Conservation (phyloP, 2,329 filamentous ascomycete species). For the Epichloe sylvatica region DNA sequence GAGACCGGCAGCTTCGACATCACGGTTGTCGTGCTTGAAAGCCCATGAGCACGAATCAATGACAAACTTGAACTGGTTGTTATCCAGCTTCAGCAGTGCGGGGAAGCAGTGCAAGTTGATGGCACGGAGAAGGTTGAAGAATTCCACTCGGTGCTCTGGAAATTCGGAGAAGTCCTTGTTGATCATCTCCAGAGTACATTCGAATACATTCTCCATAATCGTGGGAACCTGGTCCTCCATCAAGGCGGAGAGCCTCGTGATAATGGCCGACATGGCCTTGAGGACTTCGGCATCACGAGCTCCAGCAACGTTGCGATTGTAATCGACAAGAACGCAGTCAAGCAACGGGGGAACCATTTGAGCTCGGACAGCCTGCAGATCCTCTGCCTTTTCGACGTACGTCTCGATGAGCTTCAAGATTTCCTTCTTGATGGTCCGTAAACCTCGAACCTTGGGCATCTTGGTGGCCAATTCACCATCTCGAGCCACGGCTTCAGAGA, state of each 20-base stretch:
- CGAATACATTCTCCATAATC: slow-evolving; percentile 97
- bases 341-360: slow-evolving; percentile 94
- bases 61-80: slow-evolving; percentile 96
- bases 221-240: slow-evolving; percentile 98
- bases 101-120: slow-evolving; percentile 98
- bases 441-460: slow-evolving; percentile 87
- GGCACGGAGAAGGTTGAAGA: slow-evolving; percentile 90
- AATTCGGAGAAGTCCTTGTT: slow-evolving; percentile 99
- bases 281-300: slow-evolving; percentile 92
- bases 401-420: slow-evolving; percentile 97
- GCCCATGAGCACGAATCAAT: slow-evolving; percentile 99
- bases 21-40: slow-evolving; percentile 98
- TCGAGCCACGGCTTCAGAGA: slow-evolving; percentile 77
- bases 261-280: slow-evolving; percentile 95
- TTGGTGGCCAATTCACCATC: slow-evolving; percentile 94
- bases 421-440: slow-evolving; percentile 98
- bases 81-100: slow-evolving; percentile 82
- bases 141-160: slow-evolving; percentile 96
- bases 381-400: slow-evolving; percentile 95
- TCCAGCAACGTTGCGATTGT: slow-evolving; percentile 91
- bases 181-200: slow-evolving; percentile 98
- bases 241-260: slow-evolving; percentile 83
- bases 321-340: slow-evolving; percentile 87
- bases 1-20: slow-evolving; percentile 89
- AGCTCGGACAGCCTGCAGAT: slow-evolving; percentile 79